Evolutionary conservation across 2,329 filamentous ascomycete species (phyloP).

Genomic region (Exophiala phaeomuriformis): DNA sequence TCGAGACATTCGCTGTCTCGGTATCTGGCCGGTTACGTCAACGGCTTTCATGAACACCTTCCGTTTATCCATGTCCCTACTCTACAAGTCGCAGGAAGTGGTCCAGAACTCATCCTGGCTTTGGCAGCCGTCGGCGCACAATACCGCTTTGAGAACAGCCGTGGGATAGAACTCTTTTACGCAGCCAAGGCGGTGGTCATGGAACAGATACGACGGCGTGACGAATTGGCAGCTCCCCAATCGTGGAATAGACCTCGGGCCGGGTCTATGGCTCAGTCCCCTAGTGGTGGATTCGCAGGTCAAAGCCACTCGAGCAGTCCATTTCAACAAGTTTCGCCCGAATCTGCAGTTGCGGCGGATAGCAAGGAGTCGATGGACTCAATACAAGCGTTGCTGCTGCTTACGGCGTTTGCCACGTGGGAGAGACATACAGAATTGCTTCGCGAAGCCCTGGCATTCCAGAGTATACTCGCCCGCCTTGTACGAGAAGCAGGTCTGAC

Average conservation of each 20-base stretch:
- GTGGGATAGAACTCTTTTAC: conserved; percentile 52
- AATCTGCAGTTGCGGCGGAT: conserved; percentile 30
- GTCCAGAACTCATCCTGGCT: conserved; percentile 45
- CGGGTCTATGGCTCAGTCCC: conserved; percentile 33
- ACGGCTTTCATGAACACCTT: conserved; percentile 46
- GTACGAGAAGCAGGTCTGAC: conserved; percentile 48
- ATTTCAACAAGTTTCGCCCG: conserved; percentile 33
- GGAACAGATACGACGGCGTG: conserved; percentile 45
- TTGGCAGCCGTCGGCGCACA: conserved; percentile 46
- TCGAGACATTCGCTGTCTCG: conserved; percentile 43
- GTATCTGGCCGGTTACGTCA: conserved; percentile 47
- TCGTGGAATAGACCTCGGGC: conserved; percentile 39
- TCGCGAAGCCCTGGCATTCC: conserved; percentile 51
- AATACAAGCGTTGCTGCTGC: conserved; percentile 44
- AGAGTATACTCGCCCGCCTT: conserved; percentile 50
- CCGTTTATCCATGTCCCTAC: conserved; percentile 48
- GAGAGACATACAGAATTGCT: conserved; percentile 51
- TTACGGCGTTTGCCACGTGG: conserved; percentile 57
- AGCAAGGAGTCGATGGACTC: conserved; percentile 45
- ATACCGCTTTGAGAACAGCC: conserved; percentile 43
- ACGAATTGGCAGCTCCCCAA: conserved; percentile 40
- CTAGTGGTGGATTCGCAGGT: conserved; percentile 36
- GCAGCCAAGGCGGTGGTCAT: conserved; percentile 49
- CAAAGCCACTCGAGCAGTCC: conserved; percentile 40
- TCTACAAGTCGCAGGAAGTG: conserved; percentile 39